These are phyloP conservation scores for Ambrosiella xylebori DNA, from an alignment of 2,329 filamentous ascomycete genomes.

Conservation along the genomic window DNA sequence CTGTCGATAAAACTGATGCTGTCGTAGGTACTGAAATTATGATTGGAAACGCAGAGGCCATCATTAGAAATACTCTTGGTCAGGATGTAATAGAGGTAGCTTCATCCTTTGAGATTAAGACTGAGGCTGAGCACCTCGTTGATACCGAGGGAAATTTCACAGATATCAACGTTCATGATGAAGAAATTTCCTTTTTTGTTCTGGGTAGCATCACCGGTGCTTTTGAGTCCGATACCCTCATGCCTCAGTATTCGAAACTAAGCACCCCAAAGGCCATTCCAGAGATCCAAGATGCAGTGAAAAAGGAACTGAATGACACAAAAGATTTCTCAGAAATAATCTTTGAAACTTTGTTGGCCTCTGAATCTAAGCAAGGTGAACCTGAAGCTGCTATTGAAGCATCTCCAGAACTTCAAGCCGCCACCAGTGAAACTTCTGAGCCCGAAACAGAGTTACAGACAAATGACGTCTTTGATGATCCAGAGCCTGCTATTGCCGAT, in stretches of 20 bases:
- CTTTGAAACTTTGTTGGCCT: neutral
- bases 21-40: neutral
- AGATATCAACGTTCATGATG: neutral
- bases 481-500: neutral
- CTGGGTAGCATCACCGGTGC: neutral
- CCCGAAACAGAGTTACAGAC: neutral
- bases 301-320: neutral
- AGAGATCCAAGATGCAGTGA: neutral
- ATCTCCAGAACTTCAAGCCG: neutral
- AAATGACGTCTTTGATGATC: no score
- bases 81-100: no score
- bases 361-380: neutral
- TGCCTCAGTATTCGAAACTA: neutral
- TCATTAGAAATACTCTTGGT: no score
- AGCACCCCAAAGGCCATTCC: neutral
- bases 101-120: neutral
- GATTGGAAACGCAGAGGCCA: no score
- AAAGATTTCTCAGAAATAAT: neutral
- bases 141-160: neutral
- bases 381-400: neutral
- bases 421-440: neutral
- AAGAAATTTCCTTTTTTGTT: neutral
- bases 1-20: neutral
- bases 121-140: neutral
- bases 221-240: neutral